Conservation (phyloP, 2,329 filamentous ascomycete genomes). For the Beauveria rudraprayagi region DNA sequence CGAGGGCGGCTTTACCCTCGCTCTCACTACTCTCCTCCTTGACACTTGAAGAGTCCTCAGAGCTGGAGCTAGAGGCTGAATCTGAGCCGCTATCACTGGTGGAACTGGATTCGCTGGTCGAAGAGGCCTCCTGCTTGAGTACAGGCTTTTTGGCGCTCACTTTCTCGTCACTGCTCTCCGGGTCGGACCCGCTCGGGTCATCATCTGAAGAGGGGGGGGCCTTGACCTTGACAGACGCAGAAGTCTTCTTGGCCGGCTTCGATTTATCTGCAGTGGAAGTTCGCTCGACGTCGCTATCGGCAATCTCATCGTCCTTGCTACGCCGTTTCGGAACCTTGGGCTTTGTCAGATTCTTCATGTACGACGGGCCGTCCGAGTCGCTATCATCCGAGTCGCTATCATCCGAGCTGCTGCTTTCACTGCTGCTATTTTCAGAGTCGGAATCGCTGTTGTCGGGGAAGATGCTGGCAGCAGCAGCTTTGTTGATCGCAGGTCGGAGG, state of each 20-base stretch:
- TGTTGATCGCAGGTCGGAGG: constrained; percentile 17
- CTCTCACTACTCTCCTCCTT: background rate
- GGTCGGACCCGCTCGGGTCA: constrained; percentile 13
- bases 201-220: constrained; percentile 12
- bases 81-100: constrained; percentile 12
- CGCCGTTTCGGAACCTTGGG: constrained; percentile 18
- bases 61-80: constrained; percentile 16
- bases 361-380: constrained; percentile 21
- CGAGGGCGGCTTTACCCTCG: constrained; percentile 6
- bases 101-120: constrained; percentile 13
- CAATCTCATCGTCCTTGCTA: constrained; percentile 31
- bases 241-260: constrained; percentile 10
- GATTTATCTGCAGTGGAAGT: constrained; percentile 20
- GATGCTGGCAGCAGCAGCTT: constrained; percentile 20
- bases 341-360: constrained; percentile 25
- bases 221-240: constrained; percentile 7
- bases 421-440: constrained; percentile 22
- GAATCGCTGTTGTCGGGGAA: constrained; percentile 25
- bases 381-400: constrained; percentile 21
- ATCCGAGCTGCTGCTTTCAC: constrained; percentile 22
- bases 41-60: background rate
- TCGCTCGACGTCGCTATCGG: constrained; percentile 34
- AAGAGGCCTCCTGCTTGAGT: constrained; percentile 19
- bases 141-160: constrained; percentile 20
- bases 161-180: constrained; percentile 16